A percentile compares a stretch with the other conserved stretches of the same genome.
Conservation (phyloP, 352 stramenopile genomes). For the Pythium utonaiense region DNA sequence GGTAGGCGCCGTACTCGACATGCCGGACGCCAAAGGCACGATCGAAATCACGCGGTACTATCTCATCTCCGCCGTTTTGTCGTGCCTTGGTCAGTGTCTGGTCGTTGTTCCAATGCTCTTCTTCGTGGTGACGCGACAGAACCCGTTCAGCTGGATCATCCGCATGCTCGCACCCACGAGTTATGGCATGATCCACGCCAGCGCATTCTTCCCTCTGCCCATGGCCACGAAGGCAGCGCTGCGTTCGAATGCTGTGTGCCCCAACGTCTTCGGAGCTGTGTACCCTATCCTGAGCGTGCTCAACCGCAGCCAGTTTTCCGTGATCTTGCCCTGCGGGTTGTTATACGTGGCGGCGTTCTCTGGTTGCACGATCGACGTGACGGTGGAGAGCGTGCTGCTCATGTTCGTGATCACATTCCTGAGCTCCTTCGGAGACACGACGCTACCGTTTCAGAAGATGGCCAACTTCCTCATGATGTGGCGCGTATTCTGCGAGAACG, state of each 20-base stretch:
- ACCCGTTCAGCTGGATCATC: constrained; percentile 50
- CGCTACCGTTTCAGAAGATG: constrained; percentile 34
- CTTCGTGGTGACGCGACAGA: constrained; percentile 45
- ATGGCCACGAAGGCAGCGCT: constrained; percentile 60
- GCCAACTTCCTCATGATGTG: constrained; percentile 61
- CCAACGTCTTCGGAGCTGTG: constrained; percentile 50
- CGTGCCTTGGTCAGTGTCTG: constrained; percentile 34
- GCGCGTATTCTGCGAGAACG: constrained; percentile 40
- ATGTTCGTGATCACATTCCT: constrained; percentile 48
- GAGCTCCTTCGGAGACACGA: constrained; percentile 43
- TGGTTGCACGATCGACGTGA: constrained; percentile 37
- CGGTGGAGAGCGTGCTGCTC: constrained; percentile 28
- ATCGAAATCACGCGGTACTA: constrained; percentile 44
- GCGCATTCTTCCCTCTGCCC: constrained; percentile 41
- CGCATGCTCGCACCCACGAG: constrained; percentile 42
- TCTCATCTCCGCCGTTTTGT: constrained; percentile 25
- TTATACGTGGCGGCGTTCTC: constrained; percentile 52
- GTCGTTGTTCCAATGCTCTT: constrained; percentile 45
- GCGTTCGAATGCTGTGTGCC: constrained; percentile 41
- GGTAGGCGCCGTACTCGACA: constrained; percentile 38
- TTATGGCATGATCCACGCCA: constrained; percentile 45
- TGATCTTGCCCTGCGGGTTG: constrained; percentile 42
- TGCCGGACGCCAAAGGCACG: constrained; percentile 29
- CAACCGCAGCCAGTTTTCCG: constrained; percentile 45
- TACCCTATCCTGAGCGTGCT: constrained; percentile 52